Base-by-base conservation (phyloP, 176 grass and related monocot genomes). In the Rhynchospora tenuis region DNA sequence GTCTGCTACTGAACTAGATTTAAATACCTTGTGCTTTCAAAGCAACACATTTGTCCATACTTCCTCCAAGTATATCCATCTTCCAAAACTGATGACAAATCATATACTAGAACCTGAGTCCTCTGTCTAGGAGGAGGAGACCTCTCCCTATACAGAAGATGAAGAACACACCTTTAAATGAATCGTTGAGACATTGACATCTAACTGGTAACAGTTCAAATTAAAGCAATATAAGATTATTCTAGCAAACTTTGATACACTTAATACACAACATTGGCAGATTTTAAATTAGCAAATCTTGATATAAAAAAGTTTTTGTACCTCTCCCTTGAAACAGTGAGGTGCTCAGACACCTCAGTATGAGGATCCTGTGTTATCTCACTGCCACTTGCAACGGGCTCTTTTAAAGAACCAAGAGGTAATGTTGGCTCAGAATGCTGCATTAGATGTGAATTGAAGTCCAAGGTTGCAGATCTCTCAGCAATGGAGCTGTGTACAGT, bases 21-120 rank as follows among this genome's bases (percentile, higher is more conserved):
- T 27, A 80, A 65, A 64, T 62, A 95, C 94, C 94, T 97, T 22
- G 90, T 92, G 55, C 89, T 42, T 86, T 88, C 91, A 43, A 92
- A 84, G 17, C 94, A 92, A 48, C 89, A 86, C 80, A 94, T 92
- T 83, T 97, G 91, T 0, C 94, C 94, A 22, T 94, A 97, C 64
- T 97, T 97, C 73, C 91, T 90, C 94, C 94, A 97, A 82, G 90
- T 89, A 68, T 86, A 87, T 43, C 94, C 94, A 62, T 97, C 94
- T 0, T 97, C 92, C n/a, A 72, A 11, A 61, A n/a, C 17, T 62
- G n/a, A 24, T 9, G 20, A n/a, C n/a, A n/a, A 24, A 62, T 20
- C 1, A 59, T 8, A n/a, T 38, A 15, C 28, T 42, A 12, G 65
- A 14, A 70, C 65, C 15, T 70, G 28, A 26, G 67, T 72, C 13